Evolutionary conservation across 495 filamentous ascomycete genomes (phyloP).

Genomic region (Chaetomium cochliodes): DNA sequence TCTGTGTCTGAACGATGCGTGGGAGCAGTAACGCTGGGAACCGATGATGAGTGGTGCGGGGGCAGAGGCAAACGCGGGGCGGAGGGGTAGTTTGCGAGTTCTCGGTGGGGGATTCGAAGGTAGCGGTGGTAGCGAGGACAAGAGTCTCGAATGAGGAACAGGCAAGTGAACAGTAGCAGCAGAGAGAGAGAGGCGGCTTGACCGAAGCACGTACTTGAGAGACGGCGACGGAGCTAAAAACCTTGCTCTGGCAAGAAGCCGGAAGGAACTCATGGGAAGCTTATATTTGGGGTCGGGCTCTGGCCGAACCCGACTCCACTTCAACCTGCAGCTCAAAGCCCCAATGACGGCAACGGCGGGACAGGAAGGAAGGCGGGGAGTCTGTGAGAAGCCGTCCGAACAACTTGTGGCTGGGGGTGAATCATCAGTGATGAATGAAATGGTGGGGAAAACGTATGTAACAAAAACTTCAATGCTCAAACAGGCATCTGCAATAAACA

Average conservation of each 20-base stretch:
- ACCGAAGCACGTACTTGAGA: not conserved
- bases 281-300: slow-evolving; percentile 7
- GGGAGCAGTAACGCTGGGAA: slow-evolving; percentile 21
- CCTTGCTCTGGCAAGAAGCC: slow-evolving; percentile 18
- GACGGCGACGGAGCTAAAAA: slow-evolving; percentile 11
- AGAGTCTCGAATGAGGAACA: not conserved
- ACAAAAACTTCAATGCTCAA: not conserved
- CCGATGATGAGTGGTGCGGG: not conserved
- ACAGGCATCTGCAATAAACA: slow-evolving; percentile 3
- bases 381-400: not conserved
- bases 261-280: slow-evolving; percentile 11
- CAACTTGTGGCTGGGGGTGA: too few relatives aligned
- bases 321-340: slow-evolving; percentile 2
- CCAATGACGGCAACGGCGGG: slow-evolving; percentile 16
- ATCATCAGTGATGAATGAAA: not conserved
- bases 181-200: too few relatives aligned
- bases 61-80: slow-evolving; percentile 10
- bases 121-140: not conserved
- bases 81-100: slow-evolving; percentile 19
- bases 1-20: slow-evolving; percentile 23
- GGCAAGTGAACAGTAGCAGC: not conserved
- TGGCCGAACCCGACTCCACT: slow-evolving; percentile 13
- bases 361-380: not conserved
- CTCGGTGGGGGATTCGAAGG: not conserved
- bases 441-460: not conserved